Base-by-base conservation (phyloP, 2,329 filamentous ascomycete species). In the Fusarium pseudoanthophilum region DNA sequence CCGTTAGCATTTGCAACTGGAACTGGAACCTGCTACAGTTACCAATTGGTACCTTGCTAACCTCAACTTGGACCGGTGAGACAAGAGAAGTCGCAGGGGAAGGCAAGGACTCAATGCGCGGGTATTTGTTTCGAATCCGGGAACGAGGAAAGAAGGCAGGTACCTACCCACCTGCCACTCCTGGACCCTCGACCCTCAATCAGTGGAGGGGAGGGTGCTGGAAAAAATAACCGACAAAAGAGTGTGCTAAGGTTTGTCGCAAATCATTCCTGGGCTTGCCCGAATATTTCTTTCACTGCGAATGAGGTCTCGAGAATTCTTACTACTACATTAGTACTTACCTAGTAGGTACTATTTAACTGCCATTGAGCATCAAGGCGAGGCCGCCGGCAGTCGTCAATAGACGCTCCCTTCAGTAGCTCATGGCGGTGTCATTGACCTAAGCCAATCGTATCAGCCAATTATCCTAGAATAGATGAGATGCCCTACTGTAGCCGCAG, bases 61-160 rank as follows among this genome's bases (percentile, higher is more conserved):
- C 39, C 64, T 60, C 40, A 62, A 45, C 40, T 58, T 60, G 67
- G 71, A 51, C 52, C 58, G 49, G 55, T 73, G 71, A 73, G 69
- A 73, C 71, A 51, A 51, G 53, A 58, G 40, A 61, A 68, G 71
- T 73, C 65, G 67, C 71, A 73, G 71, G 55, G 58, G 71, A 49
- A 71, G 58, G 43, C 46, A 49, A 51, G 48, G 48, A 39, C 66
- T 67, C 53, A 71, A 64, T 61, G 67, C 66, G 69, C 60, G 67
- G 70, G 51, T 63, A 45, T 67, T 65, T 60, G 43, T 67, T 62
- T 71, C 71, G 39, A 73, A 73, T 74, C 67, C 70, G 62, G 71
- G 30, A 73, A 68, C 67, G 71, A 37, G 39, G 24, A 61, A 34
- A 67, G 34, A 61, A 45, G 24, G 51, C n/a, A 64, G 30, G 42